Percentiles rank a stretch among this genome's conserved stretches.
phyloP scores from a whole-genome alignment of 306 rosid genomes.

The Castanopsis chinensis region DNA sequence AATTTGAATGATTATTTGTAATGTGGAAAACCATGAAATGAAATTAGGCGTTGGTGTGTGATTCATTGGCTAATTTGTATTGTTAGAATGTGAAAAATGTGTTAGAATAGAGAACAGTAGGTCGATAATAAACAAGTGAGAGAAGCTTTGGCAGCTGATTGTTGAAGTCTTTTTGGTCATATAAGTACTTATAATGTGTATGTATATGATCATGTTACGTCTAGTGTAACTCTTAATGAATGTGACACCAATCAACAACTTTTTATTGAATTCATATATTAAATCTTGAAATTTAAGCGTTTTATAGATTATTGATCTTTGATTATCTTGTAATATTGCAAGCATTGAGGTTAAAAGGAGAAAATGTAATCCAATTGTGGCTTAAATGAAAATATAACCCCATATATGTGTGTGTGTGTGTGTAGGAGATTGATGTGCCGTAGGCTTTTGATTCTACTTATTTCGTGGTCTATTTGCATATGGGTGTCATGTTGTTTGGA shows the following conservation, averaged over 20 bases:
- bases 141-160: neutral
- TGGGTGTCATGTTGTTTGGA: neutral
- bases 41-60: neutral
- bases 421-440: neutral
- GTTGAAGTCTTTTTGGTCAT: neutral
- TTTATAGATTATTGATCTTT: too few species aligned
- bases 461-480: neutral
- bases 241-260: too few species aligned
- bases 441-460: neutral
- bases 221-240: too few species aligned
- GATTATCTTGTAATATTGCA: too few species aligned
- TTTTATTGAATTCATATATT: too few species aligned
- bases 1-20: neutral
- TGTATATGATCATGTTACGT: too few species aligned
- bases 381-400: too few species aligned
- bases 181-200: neutral
- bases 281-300: too few species aligned
- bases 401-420: too few species aligned
- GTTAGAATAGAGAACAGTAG: neutral
- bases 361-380: too few species aligned
- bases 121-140: neutral
- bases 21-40: neutral
- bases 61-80: neutral
- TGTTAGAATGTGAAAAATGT: neutral
- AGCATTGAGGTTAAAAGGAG: too few species aligned